A percentile compares a stretch with the other conserved stretches of the same genome.
Conservation (phyloP, 192 early-diverging fungal species). For the Ambispora gerdemannii region DNA sequence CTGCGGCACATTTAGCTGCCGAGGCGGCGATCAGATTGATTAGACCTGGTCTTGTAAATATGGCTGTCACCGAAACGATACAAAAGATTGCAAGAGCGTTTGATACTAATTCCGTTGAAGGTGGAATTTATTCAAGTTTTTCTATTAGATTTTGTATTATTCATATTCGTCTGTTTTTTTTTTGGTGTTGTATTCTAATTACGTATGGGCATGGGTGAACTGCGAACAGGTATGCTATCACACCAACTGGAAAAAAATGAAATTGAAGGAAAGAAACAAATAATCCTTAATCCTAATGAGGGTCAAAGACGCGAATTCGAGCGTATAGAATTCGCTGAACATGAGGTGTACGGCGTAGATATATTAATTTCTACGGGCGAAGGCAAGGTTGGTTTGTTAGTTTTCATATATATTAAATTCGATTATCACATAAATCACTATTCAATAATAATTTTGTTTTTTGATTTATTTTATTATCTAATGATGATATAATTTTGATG, state of each 20-base stretch:
- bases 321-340: conserved; percentile 67
- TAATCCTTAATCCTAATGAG: conserved; percentile 85
- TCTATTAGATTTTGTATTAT: background rate
- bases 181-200: background rate
- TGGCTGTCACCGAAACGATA: conserved; percentile 72
- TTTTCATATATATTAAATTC: background rate
- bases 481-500: too few relatives aligned
- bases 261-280: conserved; percentile 90
- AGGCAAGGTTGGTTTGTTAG: conserved; percentile 60
- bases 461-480: background rate
- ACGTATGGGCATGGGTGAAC: too few relatives aligned
- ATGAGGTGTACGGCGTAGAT: conserved; percentile 92
- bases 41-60: conserved; percentile 73
- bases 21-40: conserved; percentile 85
- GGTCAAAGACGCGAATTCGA: conserved; percentile 71
- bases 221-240: conserved; percentile 70
- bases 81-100: conserved; percentile 78
- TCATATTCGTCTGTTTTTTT: background rate
- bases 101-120: conserved; percentile 86
- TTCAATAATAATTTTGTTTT: background rate
- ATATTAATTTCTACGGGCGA: conserved; percentile 87
- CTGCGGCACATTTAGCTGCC: conserved; percentile 78
- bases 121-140: conserved; percentile 27
- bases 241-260: conserved; percentile 83
- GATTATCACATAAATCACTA: background rate